These are phyloP conservation scores for Protea cynaroides DNA, from an alignment of 164 flowering plant species.

Conservation along the genomic window DNA sequence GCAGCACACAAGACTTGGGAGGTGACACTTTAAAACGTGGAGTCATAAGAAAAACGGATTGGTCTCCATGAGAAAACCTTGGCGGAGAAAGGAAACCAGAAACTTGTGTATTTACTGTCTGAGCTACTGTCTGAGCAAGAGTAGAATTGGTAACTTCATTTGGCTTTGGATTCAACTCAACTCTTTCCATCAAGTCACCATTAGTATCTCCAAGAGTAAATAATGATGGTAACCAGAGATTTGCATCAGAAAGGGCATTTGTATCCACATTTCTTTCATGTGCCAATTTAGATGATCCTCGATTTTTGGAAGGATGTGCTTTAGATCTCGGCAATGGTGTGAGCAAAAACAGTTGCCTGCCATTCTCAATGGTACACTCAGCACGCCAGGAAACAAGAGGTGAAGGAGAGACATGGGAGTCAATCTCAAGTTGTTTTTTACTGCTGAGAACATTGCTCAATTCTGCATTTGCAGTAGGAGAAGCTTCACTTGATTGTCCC, in stretches of 20 bases:
- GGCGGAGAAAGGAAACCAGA: constrained; percentile 26
- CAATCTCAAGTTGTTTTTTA: constrained; percentile 32
- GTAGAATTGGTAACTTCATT: constrained; percentile 13
- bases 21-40: constrained; percentile 73
- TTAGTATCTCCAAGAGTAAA: constrained; percentile 14
- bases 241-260: constrained; percentile 9
- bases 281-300: constrained; percentile 25
- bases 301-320: constrained; percentile 33
- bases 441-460: constrained; percentile 20
- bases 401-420: constrained; percentile 69
- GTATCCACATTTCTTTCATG: constrained; percentile 18
- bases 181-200: constrained; percentile 30
- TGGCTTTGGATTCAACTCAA: constrained; percentile 18
- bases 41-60: constrained; percentile 48
- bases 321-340: constrained; percentile 74
- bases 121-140: constrained; percentile 8
- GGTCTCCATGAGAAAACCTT: constrained; percentile 18
- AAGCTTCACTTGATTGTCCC: constrained; percentile 15
- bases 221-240: constrained; percentile 20
- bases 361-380: constrained; percentile 46
- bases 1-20: constrained; percentile 69
- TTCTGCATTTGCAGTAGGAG: constrained; percentile 19
- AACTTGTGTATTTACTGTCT: constrained; percentile 6
- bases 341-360: constrained; percentile 73
- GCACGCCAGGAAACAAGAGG: constrained; percentile 97